A percentile compares a stretch with the other conserved stretches of the same genome.
Conservation (phyloP, 2,329 filamentous ascomycete species). For the Westerdykella ornata region DNA sequence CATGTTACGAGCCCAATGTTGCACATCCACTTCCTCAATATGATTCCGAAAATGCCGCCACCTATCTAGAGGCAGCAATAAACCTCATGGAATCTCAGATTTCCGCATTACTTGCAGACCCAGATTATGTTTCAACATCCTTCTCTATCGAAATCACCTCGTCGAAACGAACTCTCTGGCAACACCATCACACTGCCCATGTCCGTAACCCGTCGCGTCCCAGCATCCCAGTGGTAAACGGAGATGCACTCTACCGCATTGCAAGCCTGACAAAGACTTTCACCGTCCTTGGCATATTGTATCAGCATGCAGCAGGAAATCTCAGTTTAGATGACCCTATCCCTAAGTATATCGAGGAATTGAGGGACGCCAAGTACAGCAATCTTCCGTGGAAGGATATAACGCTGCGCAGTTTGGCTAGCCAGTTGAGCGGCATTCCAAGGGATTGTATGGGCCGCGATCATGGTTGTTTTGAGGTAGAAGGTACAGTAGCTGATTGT, state of each 20-base stretch:
- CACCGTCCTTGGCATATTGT: conserved; percentile 28
- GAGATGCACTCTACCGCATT: conserved; percentile 38
- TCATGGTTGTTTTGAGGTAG: conserved; percentile 8
- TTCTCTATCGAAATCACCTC: conserved; percentile 40
- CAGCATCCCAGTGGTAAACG: conserved; percentile 32
- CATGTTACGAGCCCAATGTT: conserved; percentile 34
- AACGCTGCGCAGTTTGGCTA: conserved; percentile 39
- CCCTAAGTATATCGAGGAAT: conserved; percentile 28
- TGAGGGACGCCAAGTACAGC: conserved; percentile 24
- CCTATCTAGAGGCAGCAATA: conserved; percentile 27
- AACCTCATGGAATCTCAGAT: conserved; percentile 23
- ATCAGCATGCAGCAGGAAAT: conserved; percentile 31
- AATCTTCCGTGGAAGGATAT: conserved; percentile 39
- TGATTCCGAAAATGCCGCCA: conserved; percentile 14
- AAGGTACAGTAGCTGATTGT: conserved; percentile 23
- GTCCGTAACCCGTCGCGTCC: conserved; percentile 33
- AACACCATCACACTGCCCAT: conserved; percentile 35
- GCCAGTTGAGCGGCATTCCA: conserved; percentile 40
- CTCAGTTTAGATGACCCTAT: conserved; percentile 32
- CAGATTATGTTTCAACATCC: conserved; percentile 31
- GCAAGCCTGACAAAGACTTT: conserved; percentile 35
- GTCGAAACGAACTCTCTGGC: conserved; percentile 34
- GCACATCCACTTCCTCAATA: conserved; percentile 36
- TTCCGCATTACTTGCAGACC: conserved; percentile 17
- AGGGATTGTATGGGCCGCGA: conserved; percentile 29